These are phyloP conservation scores for Pulveroboletus sp. DNA, from an alignment of 768 basidiomycete genomes.

Conservation along the genomic window DNA sequence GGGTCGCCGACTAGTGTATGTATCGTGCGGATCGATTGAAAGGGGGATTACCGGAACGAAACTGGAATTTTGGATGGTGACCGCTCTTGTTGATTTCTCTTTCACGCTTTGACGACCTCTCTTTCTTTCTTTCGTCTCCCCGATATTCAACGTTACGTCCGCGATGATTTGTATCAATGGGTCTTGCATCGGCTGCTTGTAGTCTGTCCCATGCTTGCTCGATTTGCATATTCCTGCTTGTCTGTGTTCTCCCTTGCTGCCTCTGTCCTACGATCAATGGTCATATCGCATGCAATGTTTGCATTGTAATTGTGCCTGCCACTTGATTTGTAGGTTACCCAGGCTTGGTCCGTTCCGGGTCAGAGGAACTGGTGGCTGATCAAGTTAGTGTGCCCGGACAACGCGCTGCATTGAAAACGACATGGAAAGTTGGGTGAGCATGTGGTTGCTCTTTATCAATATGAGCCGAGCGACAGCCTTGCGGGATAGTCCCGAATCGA, in stretches of 20 bases:
- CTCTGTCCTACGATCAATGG: slow-evolving; percentile 8
- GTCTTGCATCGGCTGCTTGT: slow-evolving; percentile 14
- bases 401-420: background rate
- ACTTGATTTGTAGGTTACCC: background rate
- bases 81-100: slow-evolving; percentile 5
- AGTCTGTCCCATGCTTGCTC: slow-evolving; percentile 4
- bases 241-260: slow-evolving; percentile 6
- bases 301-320: slow-evolving; percentile 11
- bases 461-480: background rate
- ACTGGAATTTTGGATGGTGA: slow-evolving; percentile 12
- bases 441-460: background rate
- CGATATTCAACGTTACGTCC: slow-evolving; percentile 12
- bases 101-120: slow-evolving; percentile 5
- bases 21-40: slow-evolving; percentile 19
- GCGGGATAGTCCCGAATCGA: too few relatives aligned
- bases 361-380: slow-evolving; percentile 6
- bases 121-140: background rate
- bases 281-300: slow-evolving; percentile 11
- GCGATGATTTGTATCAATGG: slow-evolving; percentile 21
- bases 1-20: slow-evolving; percentile 17
- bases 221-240: slow-evolving; percentile 1
- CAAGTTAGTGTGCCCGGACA: background rate
- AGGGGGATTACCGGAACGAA: slow-evolving; percentile 12
- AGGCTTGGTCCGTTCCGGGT: too few relatives aligned
- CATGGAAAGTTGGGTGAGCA: too few relatives aligned